These are phyloP conservation scores for Paspalum vaginatum DNA, from an alignment of 176 grass and related monocot species.

Conservation along the genomic window DNA sequence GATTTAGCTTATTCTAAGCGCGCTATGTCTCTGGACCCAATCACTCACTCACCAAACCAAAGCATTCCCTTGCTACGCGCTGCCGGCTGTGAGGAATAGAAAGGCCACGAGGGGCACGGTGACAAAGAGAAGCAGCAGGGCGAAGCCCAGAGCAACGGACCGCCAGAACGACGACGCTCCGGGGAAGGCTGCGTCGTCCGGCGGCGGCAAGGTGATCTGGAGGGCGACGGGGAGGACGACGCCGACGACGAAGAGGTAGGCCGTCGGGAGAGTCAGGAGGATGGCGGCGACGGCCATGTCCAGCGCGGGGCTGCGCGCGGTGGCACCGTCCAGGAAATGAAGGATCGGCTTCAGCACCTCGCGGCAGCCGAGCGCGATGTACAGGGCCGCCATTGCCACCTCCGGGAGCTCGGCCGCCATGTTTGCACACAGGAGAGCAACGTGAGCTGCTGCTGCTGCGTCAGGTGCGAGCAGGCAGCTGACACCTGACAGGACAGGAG, in stretches of 20 bases:
- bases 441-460: not conserved
- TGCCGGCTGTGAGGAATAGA: not conserved
- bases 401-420: slow-evolving; percentile 18
- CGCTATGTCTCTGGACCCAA: not conserved
- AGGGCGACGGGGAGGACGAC: not conserved
- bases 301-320: not conserved
- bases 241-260: slow-evolving; percentile 18
- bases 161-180: not conserved
- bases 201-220: not conserved
- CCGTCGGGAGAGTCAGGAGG: slow-evolving; percentile 7
- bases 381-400: slow-evolving; percentile 25
- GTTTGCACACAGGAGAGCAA: not conserved
- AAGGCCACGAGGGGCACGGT: not conserved
- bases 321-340: not conserved
- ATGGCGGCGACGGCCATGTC: slow-evolving; percentile 13
- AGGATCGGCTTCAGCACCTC: not conserved
- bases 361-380: slow-evolving; percentile 19
- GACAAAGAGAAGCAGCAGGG: not conserved
- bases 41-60: not conserved
- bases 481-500: no score
- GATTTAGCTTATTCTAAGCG: slow-evolving; percentile 4
- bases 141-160: not conserved
- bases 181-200: not conserved
- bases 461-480: not conserved
- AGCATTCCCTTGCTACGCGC: not conserved